Conservation (phyloP, 2,329 filamentous ascomycete genomes). For the Sporothrix phasma region DNA sequence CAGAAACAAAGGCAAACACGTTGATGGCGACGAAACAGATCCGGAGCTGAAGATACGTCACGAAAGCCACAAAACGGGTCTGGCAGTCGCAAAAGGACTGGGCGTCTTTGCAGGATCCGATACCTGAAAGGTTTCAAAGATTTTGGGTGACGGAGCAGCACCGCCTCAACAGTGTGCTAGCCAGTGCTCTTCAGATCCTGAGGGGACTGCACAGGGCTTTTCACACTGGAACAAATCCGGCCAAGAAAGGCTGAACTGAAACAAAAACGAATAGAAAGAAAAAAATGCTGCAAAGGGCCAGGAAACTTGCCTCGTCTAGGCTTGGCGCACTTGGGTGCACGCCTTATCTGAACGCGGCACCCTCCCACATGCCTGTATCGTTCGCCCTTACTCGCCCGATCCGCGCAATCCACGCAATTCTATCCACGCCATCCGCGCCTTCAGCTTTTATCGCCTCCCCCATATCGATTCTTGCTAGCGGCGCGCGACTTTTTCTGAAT, state of each 20-base stretch:
- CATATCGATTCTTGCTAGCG: conserved; percentile 9
- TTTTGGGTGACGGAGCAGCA: background rate
- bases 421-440: background rate
- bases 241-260: conserved; percentile 8
- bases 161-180: background rate
- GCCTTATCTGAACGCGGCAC: conserved; percentile 7
- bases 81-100: no score
- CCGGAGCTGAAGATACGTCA: background rate
- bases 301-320: background rate
- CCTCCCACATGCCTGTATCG: conserved; percentile 13
- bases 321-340: background rate
- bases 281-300: background rate
- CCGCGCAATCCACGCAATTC: conserved; percentile 10
- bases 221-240: background rate
- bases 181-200: no score
- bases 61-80: background rate
- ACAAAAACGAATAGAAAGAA: no score
- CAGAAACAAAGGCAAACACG: conserved; percentile 1
- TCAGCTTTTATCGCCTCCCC: conserved; percentile 12
- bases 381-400: conserved; percentile 14
- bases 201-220: background rate
- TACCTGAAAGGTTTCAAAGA: background rate
- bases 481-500: conserved; percentile 4
- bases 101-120: background rate
- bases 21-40: background rate